Percentiles rank a stretch among this genome's conserved stretches.
Evolutionary conservation across 805 yeast genomes (phyloP).

Genomic region (Candida alai): DNA sequence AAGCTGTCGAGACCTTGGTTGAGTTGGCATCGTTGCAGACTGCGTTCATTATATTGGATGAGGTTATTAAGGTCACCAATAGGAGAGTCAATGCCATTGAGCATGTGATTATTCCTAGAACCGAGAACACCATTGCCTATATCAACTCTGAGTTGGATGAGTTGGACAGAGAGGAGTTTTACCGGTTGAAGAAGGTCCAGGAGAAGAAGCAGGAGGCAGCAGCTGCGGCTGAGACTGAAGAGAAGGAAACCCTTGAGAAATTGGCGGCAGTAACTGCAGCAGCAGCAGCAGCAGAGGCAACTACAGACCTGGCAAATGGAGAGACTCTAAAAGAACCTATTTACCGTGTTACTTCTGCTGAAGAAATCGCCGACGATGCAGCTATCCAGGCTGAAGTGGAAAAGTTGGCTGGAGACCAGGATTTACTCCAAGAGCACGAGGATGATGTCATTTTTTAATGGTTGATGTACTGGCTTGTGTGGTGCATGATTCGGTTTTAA

Average conservation of each 20-base stretch:
- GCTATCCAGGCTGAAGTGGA: conserved; percentile 27
- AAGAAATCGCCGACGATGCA: conserved; percentile 15
- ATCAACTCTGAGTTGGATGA: conserved; percentile 96
- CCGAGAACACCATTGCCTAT: conserved; percentile 88
- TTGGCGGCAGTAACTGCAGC: conserved; percentile 9
- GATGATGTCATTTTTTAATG: conserved; percentile 44
- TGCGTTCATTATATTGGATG: conserved; percentile 93
- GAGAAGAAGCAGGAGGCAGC: conserved; percentile 85
- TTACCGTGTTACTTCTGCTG: conserved; percentile 1
- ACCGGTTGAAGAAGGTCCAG: conserved; percentile 92
- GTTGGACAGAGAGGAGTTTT: conserved; percentile 96
- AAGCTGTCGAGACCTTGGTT: conserved; percentile 94
- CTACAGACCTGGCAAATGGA: too few relatives aligned
- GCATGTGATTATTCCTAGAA: conserved; percentile 96
- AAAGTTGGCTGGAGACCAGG: conserved; percentile 20
- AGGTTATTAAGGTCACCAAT: conserved; percentile 95
- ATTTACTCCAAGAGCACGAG: conserved; percentile 38
- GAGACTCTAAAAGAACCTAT: conserved; percentile 2
- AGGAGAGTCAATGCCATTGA: conserved; percentile 98
- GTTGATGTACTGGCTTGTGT: not conserved
- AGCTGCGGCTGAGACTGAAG: conserved; percentile 61
- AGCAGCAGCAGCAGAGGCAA: conserved; percentile 8
- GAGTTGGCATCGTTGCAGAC: conserved; percentile 95
- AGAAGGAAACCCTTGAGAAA: too few relatives aligned
- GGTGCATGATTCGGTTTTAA: not conserved